These are phyloP conservation scores for Coniophora puteana DNA, from an alignment of 1,284 basidiomycete species.

Conservation along the genomic window DNA sequence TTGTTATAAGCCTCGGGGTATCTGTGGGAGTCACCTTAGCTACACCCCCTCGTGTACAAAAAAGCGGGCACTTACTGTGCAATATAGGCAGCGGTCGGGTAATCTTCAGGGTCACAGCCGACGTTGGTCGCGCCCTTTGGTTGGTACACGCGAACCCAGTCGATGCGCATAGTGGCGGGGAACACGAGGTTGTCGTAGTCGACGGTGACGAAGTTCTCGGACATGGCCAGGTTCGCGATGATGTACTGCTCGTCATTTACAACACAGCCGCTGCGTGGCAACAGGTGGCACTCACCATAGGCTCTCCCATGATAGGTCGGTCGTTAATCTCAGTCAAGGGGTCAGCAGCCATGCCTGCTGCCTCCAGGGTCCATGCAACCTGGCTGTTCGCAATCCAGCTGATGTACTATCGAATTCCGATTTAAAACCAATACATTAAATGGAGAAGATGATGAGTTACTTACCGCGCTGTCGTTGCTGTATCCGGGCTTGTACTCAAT, in stretches of 20 bases:
- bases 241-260: conserved; percentile 50
- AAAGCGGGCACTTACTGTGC: conserved; percentile 43
- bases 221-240: conserved; percentile 81
- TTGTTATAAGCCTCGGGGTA: conserved; percentile 51
- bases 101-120: conserved; percentile 78
- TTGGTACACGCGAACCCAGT: conserved; percentile 86
- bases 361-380: conserved; percentile 74
- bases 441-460: conserved; percentile 14
- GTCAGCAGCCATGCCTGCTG: conserved; percentile 72
- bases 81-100: conserved; percentile 78
- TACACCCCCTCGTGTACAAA: neutral
- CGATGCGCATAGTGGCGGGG: conserved; percentile 70
- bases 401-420: conserved; percentile 54
- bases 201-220: conserved; percentile 69
- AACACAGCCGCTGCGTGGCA: too few species aligned
- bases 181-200: conserved; percentile 65
- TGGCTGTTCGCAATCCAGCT: conserved; percentile 70
- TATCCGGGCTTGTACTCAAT: conserved; percentile 45
- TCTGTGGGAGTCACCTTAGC: conserved; percentile 29
- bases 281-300: conserved; percentile 50
- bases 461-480: conserved; percentile 19
- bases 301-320: conserved; percentile 80
- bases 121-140: conserved; percentile 63
- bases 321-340: conserved; percentile 60
- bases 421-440: conserved; percentile 22